Evolutionary conservation across 2,329 filamentous ascomycete species (phyloP).

Genomic region (Taxawa tesnikishii): DNA sequence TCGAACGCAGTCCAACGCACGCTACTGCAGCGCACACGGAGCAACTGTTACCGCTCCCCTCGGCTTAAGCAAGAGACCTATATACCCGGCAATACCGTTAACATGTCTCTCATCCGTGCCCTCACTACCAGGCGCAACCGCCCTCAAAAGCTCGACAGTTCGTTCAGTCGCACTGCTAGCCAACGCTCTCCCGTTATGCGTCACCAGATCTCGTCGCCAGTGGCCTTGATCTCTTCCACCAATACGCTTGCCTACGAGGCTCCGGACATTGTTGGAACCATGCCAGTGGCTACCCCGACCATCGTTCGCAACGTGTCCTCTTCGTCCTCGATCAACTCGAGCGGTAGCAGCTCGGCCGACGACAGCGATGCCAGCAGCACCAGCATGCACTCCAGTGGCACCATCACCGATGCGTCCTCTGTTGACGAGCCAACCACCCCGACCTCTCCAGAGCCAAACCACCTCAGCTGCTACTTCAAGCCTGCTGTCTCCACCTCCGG

Average conservation of each 20-base stretch:
- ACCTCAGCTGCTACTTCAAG: slow-evolving; percentile 46
- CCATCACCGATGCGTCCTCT: slow-evolving; percentile 54
- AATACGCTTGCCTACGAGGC: slow-evolving; percentile 95
- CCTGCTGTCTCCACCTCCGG: slow-evolving; percentile 24
- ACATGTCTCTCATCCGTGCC: slow-evolving; percentile 53
- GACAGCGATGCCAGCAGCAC: slow-evolving; percentile 55
- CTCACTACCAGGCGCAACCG: slow-evolving; percentile 66
- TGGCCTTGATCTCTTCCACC: slow-evolving; percentile 83
- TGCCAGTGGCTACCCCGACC: slow-evolving; percentile 13
- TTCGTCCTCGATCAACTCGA: slow-evolving; percentile 25
- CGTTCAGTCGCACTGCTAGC: slow-evolving; percentile 28
- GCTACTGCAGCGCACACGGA: no score
- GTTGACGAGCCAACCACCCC: slow-evolving; percentile 27
- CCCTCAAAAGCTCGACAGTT: slow-evolving; percentile 54
- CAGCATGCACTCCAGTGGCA: slow-evolving; percentile 48
- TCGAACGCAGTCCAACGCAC: no score
- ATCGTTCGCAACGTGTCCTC: slow-evolving; percentile 14
- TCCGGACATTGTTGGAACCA: slow-evolving; percentile 52
- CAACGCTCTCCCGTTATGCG: slow-evolving; percentile 43
- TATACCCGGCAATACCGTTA: no score
- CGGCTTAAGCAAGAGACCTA: no score
- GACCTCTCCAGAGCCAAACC: slow-evolving; percentile 40
- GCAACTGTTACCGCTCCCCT: no score
- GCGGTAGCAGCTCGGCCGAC: slow-evolving; percentile 50
- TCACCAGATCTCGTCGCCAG: slow-evolving; percentile 72